Evolutionary conservation across 2,329 filamentous ascomycete species (phyloP).

Genomic region (Fusarium pseudocircinatum): DNA sequence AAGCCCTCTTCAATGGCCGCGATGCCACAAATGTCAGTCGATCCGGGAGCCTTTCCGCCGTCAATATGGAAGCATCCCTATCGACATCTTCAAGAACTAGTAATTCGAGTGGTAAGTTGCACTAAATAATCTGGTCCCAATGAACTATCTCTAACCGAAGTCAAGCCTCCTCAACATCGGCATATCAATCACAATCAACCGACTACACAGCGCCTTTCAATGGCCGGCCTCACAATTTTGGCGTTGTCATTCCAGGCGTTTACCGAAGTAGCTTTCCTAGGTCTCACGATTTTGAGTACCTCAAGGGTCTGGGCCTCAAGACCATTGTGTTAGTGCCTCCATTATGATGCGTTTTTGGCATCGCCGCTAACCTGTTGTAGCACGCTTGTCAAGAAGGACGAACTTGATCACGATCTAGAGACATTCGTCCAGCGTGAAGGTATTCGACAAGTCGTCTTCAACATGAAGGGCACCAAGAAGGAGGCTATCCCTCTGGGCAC

Average conservation of each 20-base stretch:
- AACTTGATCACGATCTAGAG: conserved; percentile 60
- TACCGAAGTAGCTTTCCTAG: conserved; percentile 86
- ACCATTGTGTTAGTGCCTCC: conserved; percentile 74
- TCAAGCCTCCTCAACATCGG: conserved; percentile 32
- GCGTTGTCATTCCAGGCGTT: conserved; percentile 75
- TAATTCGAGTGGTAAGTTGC: conserved; percentile 34
- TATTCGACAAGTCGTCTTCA: conserved; percentile 79
- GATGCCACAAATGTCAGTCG: conserved; percentile 29
- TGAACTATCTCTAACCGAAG: conserved; percentile 9
- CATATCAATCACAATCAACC: conserved; percentile 16
- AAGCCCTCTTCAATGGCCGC: conserved; percentile 28
- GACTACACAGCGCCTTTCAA: conserved; percentile 40
- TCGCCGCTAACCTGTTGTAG: conserved; percentile 48
- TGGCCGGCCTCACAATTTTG: conserved; percentile 75
- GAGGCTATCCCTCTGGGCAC: conserved; percentile 71
- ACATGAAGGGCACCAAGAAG: conserved; percentile 91
- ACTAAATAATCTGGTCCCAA: background rate
- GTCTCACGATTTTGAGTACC: conserved; percentile 73
- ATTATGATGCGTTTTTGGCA: background rate
- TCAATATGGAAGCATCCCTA: conserved; percentile 25
- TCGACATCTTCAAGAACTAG: conserved; percentile 17
- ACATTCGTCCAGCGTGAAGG: conserved; percentile 72
- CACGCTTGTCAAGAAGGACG: conserved; percentile 71
- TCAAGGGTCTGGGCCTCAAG: conserved; percentile 75
- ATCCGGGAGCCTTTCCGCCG: conserved; percentile 26